Conservation (phyloP, 2,329 filamentous ascomycete species). For the Aspergillus sclerotialis region DNA sequence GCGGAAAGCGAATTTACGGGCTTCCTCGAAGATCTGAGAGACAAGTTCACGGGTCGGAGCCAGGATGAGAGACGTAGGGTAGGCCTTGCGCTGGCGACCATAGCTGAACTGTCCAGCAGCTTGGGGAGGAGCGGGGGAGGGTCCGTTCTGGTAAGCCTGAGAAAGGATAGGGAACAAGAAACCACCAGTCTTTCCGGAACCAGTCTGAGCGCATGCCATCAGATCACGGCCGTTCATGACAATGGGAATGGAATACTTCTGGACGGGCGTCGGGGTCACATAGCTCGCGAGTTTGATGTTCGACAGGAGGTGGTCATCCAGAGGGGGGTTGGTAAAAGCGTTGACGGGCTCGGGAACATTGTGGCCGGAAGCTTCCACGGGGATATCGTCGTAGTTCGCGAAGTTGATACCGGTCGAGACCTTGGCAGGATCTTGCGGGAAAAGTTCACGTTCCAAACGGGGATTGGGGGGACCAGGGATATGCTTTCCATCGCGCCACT, state of each 20-base stretch:
- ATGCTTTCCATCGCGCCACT: slow-evolving; percentile 97
- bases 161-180: slow-evolving; percentile 98
- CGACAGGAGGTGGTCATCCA: slow-evolving; percentile 84
- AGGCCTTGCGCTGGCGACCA: slow-evolving; percentile 93
- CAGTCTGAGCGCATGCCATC: slow-evolving; percentile 99
- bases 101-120: slow-evolving; percentile 61
- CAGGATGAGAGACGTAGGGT: slow-evolving; percentile 90
- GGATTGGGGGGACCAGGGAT: slow-evolving; percentile 80
- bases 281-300: slow-evolving; percentile 95
- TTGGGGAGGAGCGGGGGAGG: slow-evolving; percentile 59
- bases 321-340: slow-evolving; percentile 85
- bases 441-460: slow-evolving; percentile 90
- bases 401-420: slow-evolving; percentile 99
- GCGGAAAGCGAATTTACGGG: slow-evolving; percentile 96
- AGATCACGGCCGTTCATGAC: slow-evolving; percentile 96
- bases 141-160: slow-evolving; percentile 89
- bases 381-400: slow-evolving; percentile 99
- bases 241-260: slow-evolving; percentile 99
- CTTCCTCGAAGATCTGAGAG: slow-evolving; percentile 95
- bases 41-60: slow-evolving; percentile 97
- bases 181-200: slow-evolving; percentile 99
- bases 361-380: slow-evolving; percentile 90
- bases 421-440: slow-evolving; percentile 87
- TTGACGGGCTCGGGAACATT: slow-evolving; percentile 88
- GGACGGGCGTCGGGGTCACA: slow-evolving; percentile 91